Percentiles rank a stretch among this genome's conserved stretches.
These are phyloP conservation scores for Suillus variegatus DNA, from an alignment of 768 basidiomycete genomes.

Conservation along the genomic window DNA sequence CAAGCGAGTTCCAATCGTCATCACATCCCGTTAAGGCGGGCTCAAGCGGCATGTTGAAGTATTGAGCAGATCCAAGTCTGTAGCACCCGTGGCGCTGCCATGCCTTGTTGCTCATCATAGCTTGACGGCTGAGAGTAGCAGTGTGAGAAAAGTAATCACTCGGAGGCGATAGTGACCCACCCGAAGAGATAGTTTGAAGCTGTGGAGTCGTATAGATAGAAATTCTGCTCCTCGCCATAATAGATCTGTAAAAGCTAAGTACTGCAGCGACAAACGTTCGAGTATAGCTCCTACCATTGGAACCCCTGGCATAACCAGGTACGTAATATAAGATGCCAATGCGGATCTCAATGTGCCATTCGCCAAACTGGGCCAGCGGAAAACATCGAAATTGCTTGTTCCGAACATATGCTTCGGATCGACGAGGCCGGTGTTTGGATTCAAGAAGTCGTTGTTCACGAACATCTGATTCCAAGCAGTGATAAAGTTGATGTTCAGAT, in stretches of 20 bases:
- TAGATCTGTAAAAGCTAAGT: slow-evolving; percentile 47
- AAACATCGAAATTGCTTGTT: slow-evolving; percentile 93
- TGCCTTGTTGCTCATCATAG: slow-evolving; percentile 81
- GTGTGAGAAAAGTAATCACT: slow-evolving; percentile 3
- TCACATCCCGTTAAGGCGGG: slow-evolving; percentile 78
- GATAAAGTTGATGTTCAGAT: slow-evolving; percentile 79
- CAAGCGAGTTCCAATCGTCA: slow-evolving; percentile 90
- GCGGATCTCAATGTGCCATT: slow-evolving; percentile 80
- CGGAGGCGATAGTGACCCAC: slow-evolving; percentile 38
- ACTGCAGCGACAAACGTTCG: neutral
- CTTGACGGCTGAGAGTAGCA: slow-evolving; percentile 67
- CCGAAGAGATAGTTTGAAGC: slow-evolving; percentile 92
- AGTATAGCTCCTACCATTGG: slow-evolving; percentile 50
- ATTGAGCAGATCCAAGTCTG: slow-evolving; percentile 84
- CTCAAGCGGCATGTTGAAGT: slow-evolving; percentile 91
- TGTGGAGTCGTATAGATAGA: slow-evolving; percentile 86
- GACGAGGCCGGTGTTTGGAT: slow-evolving; percentile 52
- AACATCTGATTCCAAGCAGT: slow-evolving; percentile 93
- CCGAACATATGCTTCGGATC: slow-evolving; percentile 92
- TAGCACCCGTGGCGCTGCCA: slow-evolving; percentile 97
- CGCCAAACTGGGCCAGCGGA: slow-evolving; percentile 88
- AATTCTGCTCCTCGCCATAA: slow-evolving; percentile 92
- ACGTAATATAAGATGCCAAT: slow-evolving; percentile 76
- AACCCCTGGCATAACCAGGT: slow-evolving; percentile 85
- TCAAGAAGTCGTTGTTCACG: slow-evolving; percentile 84